Base-by-base conservation (phyloP, 2,329 filamentous ascomycete genomes). In the Ophiostoma ulmi region DNA sequence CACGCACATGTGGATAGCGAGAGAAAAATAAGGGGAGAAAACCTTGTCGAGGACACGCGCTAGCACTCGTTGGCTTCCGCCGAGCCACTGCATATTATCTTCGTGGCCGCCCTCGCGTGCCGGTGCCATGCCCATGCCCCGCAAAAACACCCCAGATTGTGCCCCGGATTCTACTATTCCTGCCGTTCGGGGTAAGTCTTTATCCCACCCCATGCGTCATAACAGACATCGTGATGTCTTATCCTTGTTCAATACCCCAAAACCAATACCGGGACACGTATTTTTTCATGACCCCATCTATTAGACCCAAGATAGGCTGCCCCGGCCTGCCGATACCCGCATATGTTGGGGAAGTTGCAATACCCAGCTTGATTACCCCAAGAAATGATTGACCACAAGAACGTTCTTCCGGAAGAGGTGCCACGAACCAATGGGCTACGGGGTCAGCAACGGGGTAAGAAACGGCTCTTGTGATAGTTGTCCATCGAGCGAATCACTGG, bases 91-190 rank as follows among this genome's bases (percentile, higher is more conserved):
- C 20, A 35, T 63, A 13, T 63, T 63, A 13, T 63, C 26, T 6
- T 31, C 11, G 11, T 63, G 26, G 26, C 26, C 26, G 22, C 26
- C 22, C 58, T 61, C 58, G 13, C 26, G 52, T 10, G 52, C 52
- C 52, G 5, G 22, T 58, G 52, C 52, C 22, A 58, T 58, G 52
- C n/a, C 52, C 26, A 35, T 63, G 58, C 22, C 26, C 58, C 58
- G 58, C 58, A 31, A 35, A 63, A 63, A 35, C 58, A 63, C 58
- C 58, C 58, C 58, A 20, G 58, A 63, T 63, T 63, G 58, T 63
- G 58, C 58, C 58, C 58, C 58, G 13, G 58, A 63, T 63, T 63
- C 26, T 63, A 26, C 11, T 35, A 14, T 20, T 63, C 26, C 14
- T 35, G 58, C 26, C 5, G 5, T 35, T 63, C 58, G 58, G 58